Evolutionary conservation across 202 grass and related monocot genomes (phyloP), one percentile per base, ranked within the genome.

Genomic region (Alloteropsis angusta): DNA sequence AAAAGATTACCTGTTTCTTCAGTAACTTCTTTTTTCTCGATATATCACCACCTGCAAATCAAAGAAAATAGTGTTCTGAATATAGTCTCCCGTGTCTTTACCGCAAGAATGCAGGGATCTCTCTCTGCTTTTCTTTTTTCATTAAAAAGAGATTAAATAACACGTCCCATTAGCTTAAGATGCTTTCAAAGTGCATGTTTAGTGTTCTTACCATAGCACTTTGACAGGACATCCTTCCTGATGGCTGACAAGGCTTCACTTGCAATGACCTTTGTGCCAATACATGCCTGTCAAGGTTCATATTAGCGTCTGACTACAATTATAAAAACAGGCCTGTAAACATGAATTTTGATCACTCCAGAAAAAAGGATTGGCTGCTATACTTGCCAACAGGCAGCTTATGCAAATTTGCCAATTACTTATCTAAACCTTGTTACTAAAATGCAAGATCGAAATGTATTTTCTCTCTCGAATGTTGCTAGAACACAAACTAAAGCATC

Each of bases 1-100:
- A 67, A 68, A 83, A 54, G 50, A 38, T 67, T 79, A 97, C 94
- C 91, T 97, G 94, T 77, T 97, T 97, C 75, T 88, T 94, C 65
- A 97, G 75, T 71, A 97, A 83, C 72, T 97, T 97, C 85, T 97
- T 97, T 91, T 97, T 97, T 84, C 94, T 97, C 32, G 94, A 19
- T 90, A 97, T 89, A 83, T 97, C 94, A 75, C 94, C 94, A 9
- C 94, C 94, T 97, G 65, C 79, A 85, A 78, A 12, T 85, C 49
- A 90, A 93, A 56, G 43, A 50, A 88, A 79, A 67, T 46, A 77
- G 14, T 25, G 46, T 0, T 64, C 36, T 85, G 60, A 66, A 71
- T 73, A 70, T 77, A 75, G 7, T 39, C 60, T 59, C 48, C 9
- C 18, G 87, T 72, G 60, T 76, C 12, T 72, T 36, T 26, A 70